phyloP scores from a whole-genome alignment of 1,139 yeast genomes.

The Hyphopichia burtonii region DNA sequence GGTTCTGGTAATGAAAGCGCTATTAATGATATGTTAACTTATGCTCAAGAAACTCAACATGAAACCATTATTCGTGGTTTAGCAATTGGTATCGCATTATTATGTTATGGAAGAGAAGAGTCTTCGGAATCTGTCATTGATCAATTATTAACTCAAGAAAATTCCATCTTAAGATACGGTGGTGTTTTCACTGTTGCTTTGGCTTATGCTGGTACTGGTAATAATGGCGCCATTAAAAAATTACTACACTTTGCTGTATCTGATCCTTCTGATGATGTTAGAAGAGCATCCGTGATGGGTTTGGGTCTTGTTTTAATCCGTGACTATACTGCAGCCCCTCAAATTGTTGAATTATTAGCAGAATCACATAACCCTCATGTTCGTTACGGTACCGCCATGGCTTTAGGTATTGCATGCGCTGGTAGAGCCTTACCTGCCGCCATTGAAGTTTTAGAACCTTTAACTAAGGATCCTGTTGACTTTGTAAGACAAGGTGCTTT shows the following conservation, averaged over 20 bases:
- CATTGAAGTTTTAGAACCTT: slow-evolving; percentile 86
- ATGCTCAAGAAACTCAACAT: slow-evolving; percentile 95
- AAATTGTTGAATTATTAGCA: slow-evolving; percentile 87
- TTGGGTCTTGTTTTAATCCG: slow-evolving; percentile 89
- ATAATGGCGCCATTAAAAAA: slow-evolving; percentile 81
- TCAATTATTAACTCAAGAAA: slow-evolving; percentile 69
- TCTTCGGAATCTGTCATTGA: slow-evolving; percentile 74
- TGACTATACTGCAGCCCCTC: slow-evolving; percentile 91
- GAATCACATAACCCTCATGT: slow-evolving; percentile 98
- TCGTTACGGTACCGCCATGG: slow-evolving; percentile 97
- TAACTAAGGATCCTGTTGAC: slow-evolving; percentile 91
- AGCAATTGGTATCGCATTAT: slow-evolving; percentile 84
- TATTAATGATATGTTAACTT: slow-evolving; percentile 79
- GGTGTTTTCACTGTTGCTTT: slow-evolving; percentile 92
- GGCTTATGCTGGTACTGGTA: slow-evolving; percentile 96
- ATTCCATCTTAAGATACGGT: slow-evolving; percentile 88
- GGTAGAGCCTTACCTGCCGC: slow-evolving; percentile 91
- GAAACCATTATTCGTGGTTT: slow-evolving; percentile 92
- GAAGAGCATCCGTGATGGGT: slow-evolving; percentile 95
- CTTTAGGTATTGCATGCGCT: slow-evolving; percentile 95
- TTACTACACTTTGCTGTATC: slow-evolving; percentile 92
- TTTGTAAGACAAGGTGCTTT: slow-evolving; percentile 98
- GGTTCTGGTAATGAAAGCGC: slow-evolving; percentile 84
- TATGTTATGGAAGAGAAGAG: slow-evolving; percentile 84
- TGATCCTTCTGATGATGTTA: slow-evolving; percentile 93